phyloP scores from a whole-genome alignment of 345 rosid genomes.

The Conringia planisiliqua region DNA sequence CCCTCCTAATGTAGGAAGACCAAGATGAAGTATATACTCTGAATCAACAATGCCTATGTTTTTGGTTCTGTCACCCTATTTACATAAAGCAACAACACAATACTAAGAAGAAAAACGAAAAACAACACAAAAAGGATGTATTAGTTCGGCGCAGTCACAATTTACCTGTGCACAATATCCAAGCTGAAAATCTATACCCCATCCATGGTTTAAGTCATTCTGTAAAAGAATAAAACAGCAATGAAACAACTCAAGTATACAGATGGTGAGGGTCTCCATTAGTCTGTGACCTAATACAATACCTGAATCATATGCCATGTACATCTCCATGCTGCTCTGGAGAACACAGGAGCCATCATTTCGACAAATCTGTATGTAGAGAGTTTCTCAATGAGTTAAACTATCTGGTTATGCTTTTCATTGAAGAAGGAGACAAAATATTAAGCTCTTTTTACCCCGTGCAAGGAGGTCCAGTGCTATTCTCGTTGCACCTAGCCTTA shows the following conservation, averaged over 20 bases:
- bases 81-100: constrained; percentile 12
- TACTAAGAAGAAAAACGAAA: background rate
- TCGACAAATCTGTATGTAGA: constrained; percentile 61
- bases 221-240: constrained; percentile 18
- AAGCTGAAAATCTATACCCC: constrained; percentile 79
- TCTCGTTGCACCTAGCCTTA: constrained; percentile 34
- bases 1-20: constrained; percentile 70
- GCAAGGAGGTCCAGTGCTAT: constrained; percentile 56
- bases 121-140: background rate
- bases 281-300: background rate
- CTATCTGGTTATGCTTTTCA: background rate
- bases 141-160: background rate
- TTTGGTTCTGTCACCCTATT: constrained; percentile 66
- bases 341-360: constrained; percentile 93
- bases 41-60: constrained; percentile 76
- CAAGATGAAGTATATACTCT: constrained; percentile 62
- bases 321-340: constrained; percentile 77
- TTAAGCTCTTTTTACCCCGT: constrained; percentile 39
- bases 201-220: constrained; percentile 73
- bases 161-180: constrained; percentile 81
- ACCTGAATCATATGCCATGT: constrained; percentile 89
- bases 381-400: background rate
- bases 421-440: background rate
- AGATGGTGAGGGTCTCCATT: background rate
- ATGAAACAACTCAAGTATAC: background rate